phyloP scores from a whole-genome alignment of 306 rosid genomes.

The Bauhinia variegata region DNA sequence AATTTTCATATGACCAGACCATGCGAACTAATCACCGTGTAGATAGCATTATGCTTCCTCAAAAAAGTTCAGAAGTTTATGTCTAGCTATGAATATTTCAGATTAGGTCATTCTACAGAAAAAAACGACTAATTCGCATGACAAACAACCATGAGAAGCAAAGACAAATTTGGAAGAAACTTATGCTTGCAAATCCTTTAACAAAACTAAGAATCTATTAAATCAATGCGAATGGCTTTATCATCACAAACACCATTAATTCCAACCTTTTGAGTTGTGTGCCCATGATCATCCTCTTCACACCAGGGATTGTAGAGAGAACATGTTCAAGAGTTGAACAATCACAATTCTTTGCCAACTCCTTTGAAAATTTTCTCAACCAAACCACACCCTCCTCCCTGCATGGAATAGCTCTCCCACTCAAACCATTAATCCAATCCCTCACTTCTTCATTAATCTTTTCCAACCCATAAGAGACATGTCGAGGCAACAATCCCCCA shows the following conservation, averaged over 20 bases:
- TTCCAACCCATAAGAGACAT: conserved; percentile 69
- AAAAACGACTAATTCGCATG: no score
- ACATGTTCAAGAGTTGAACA: no score
- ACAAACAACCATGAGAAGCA: no score
- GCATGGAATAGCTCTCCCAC: conserved; percentile 56
- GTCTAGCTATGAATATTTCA: not conserved
- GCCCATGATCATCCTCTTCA: conserved; percentile 96
- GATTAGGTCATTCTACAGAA: not conserved
- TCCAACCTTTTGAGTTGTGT: conserved; percentile 77
- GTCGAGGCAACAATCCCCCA: conserved; percentile 76
- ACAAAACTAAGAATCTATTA: no score
- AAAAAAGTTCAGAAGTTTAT: not conserved
- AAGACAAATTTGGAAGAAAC: no score
- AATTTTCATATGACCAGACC: no score
- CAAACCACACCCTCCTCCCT: conserved; percentile 64
- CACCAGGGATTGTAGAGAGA: conserved; percentile 90
- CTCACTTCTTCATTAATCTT: conserved; percentile 75
- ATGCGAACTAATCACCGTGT: no score
- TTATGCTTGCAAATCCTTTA: no score
- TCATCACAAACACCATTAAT: conserved; percentile 71
- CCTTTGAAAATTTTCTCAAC: conserved; percentile 74
- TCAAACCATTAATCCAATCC: conserved; percentile 71
- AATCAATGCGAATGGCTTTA: conserved; percentile 77
- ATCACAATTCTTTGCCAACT: conserved; percentile 58
- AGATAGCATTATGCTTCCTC: no score